phyloP scores from a whole-genome alignment of 129 eudicot species.

The Lactuca sativa region DNA sequence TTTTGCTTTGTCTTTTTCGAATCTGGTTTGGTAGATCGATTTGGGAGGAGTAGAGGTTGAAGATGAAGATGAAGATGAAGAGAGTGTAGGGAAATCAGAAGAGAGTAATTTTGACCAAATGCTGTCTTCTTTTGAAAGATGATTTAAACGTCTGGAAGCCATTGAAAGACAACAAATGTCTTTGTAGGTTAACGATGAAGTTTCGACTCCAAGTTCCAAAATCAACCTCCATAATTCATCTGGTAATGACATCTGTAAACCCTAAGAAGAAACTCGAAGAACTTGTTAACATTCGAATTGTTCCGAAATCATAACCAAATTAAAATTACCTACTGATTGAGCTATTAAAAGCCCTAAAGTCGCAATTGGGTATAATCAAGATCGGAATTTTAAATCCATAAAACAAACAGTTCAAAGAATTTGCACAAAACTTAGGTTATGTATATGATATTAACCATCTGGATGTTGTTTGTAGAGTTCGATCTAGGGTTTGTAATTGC shows the following conservation, averaged over 20 bases:
- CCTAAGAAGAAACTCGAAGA: not conserved
- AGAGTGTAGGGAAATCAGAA: conserved; percentile 61
- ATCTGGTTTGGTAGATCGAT: conserved; percentile 42
- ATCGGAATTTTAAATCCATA: not conserved
- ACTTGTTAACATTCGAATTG: not conserved
- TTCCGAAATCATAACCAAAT: not conserved
- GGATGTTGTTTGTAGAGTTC: not conserved
- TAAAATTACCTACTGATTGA: not conserved
- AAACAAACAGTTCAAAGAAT: not conserved
- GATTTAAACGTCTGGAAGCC: conserved; percentile 51
- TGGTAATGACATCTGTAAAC: conserved; percentile 48
- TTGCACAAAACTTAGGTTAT: not conserved
- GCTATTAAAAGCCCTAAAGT: not conserved
- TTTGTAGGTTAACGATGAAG: conserved; percentile 43
- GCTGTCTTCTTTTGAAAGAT: conserved; percentile 54
- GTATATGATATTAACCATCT: not conserved
- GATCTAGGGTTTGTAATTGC: conserved; percentile 21
- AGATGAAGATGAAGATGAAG: too few species aligned
- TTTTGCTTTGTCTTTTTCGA: conserved; percentile 62
- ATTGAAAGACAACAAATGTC: conserved; percentile 70
- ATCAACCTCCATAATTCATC: conserved; percentile 82
- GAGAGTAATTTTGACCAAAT: conserved; percentile 64
- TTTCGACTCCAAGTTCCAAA: conserved; percentile 51
- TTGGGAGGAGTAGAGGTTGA: conserved; percentile 20
- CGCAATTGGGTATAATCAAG: not conserved